These are phyloP conservation scores for Selaginella tamariscina DNA, from an alignment of 75 land plant species.

Conservation along the genomic window DNA sequence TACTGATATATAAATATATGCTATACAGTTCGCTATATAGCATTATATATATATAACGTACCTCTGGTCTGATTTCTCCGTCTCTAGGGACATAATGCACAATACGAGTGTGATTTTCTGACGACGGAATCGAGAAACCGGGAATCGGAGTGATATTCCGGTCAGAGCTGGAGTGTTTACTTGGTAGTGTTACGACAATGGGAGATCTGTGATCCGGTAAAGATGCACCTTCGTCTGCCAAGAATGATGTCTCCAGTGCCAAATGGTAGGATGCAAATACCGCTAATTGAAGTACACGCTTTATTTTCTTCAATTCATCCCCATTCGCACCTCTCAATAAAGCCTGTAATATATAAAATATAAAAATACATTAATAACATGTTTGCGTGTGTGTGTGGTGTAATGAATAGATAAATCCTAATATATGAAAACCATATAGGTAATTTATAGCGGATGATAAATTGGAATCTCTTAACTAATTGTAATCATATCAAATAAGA, in stretches of 20 bases:
- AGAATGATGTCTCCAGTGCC: slow-evolving; percentile 82
- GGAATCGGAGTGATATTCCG: slow-evolving; percentile 19
- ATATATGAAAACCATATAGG: no score
- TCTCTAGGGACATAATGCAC: no score
- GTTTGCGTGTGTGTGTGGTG: no score
- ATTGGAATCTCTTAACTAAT: no score
- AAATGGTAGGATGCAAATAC: slow-evolving; percentile 86
- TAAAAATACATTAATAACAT: background rate
- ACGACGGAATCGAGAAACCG: slow-evolving; percentile 15
- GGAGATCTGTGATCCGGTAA: slow-evolving; percentile 44
- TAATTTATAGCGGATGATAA: no score
- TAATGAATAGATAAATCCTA: no score
- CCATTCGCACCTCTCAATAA: slow-evolving; percentile 46
- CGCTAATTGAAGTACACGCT: slow-evolving; percentile 65
- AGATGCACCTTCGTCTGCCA: slow-evolving; percentile 90
- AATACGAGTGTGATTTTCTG: background rate
- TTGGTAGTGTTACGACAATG: slow-evolving; percentile 35
- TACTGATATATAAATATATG: no score
- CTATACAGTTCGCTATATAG: no score
- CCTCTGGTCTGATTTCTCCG: no score
- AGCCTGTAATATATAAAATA: slow-evolving; percentile 33
- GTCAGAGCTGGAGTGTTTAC: slow-evolving; percentile 27
- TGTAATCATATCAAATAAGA: no score
- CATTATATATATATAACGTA: no score
- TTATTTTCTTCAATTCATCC: slow-evolving; percentile 69